These are phyloP conservation scores for Vigna radiata DNA, from an alignment of 306 rosid species.

Conservation along the genomic window DNA sequence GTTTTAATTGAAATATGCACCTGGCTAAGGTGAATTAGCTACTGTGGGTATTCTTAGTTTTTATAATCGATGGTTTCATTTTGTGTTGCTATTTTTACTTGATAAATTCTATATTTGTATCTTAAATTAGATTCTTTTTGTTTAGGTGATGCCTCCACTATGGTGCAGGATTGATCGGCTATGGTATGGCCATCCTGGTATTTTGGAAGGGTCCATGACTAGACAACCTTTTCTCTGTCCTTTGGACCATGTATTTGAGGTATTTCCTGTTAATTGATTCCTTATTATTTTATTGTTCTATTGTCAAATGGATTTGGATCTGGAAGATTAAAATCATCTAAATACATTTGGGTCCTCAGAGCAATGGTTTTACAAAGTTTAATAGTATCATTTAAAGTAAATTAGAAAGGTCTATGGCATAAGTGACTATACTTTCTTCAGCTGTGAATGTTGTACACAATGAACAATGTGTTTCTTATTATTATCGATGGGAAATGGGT, in stretches of 20 bases:
- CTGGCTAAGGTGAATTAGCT: conserved; percentile 30
- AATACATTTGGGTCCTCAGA: background rate
- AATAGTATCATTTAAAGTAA: background rate
- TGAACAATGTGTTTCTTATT: too few species aligned
- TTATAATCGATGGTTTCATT: conserved; percentile 22
- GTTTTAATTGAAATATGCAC: conserved; percentile 15
- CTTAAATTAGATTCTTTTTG: conserved; percentile 36
- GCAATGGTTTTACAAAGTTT: conserved; percentile 1
- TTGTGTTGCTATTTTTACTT: conserved; percentile 37
- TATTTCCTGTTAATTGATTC: conserved; percentile 47
- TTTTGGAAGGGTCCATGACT: conserved; percentile 86
- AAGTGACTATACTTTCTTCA: too few species aligned
- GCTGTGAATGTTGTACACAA: too few species aligned
- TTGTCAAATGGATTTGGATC: conserved; percentile 26
- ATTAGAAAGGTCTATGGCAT: too few species aligned
- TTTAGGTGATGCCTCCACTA: conserved; percentile 94
- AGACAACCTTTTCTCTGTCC: conserved; percentile 95
- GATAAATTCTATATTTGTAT: conserved; percentile 38
- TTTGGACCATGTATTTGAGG: conserved; percentile 97
- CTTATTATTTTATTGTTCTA: conserved; percentile 19
- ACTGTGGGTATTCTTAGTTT: conserved; percentile 19
- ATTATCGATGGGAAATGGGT: too few species aligned
- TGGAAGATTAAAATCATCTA: background rate
- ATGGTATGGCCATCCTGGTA: conserved; percentile 95
- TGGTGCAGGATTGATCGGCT: conserved; percentile 98